A percentile compares a stretch with the other conserved stretches of the same genome.
phyloP scores from a whole-genome alignment of 2,329 filamentous ascomycete species.

The Pseudocercospora pini-densiflorae region DNA sequence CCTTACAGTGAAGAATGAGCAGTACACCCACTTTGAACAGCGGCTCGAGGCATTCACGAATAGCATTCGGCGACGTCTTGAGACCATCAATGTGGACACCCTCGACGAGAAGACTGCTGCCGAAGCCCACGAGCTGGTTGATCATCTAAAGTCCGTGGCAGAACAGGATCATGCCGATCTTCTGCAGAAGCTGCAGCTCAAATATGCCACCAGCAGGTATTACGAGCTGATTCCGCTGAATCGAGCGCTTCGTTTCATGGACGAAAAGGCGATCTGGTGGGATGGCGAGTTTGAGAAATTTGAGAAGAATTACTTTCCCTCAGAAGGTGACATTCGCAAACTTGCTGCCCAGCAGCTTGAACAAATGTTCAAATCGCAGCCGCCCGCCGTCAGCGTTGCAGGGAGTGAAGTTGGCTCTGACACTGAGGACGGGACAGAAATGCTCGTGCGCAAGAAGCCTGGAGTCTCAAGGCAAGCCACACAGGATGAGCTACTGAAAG shows the following conservation, averaged over 20 bases:
- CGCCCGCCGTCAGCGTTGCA: conserved; percentile 53
- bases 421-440: conserved; percentile 51
- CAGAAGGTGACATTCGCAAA: conserved; percentile 93
- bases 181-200: conserved; percentile 78
- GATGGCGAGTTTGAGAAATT: conserved; percentile 89
- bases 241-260: conserved; percentile 81
- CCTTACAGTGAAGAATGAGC: conserved; percentile 87
- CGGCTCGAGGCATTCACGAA: conserved; percentile 84
- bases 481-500: conserved; percentile 53
- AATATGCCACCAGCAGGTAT: conserved; percentile 92
- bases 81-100: conserved; percentile 88
- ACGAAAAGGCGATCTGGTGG: conserved; percentile 93
- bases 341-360: conserved; percentile 90
- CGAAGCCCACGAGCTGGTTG: conserved; percentile 79
- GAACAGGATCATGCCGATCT: conserved; percentile 81
- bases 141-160: conserved; percentile 74
- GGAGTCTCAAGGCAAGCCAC: conserved; percentile 44
- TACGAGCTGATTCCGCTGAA: conserved; percentile 97
- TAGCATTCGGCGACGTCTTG: conserved; percentile 81
- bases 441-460: conserved; percentile 34
- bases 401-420: conserved; percentile 20
- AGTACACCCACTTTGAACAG: conserved; percentile 80
- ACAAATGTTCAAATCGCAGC: conserved; percentile 93
- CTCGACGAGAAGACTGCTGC: conserved; percentile 87
- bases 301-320: conserved; percentile 87